Base-by-base conservation (phyloP, 75 land plant species). In the Pinus albicaulis region DNA sequence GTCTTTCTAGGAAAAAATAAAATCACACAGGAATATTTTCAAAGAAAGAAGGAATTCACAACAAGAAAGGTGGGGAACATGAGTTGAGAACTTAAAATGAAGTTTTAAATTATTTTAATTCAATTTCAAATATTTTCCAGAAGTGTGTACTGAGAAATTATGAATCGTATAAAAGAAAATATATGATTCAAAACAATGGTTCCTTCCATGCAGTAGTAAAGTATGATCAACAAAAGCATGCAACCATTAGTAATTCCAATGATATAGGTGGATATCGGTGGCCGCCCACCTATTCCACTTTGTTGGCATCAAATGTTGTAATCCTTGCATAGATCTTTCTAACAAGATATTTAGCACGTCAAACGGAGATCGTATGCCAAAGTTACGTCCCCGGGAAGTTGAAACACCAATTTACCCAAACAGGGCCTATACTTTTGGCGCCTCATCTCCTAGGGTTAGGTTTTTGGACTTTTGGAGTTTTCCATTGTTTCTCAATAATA, bases 1-100 rank as follows among this genome's bases (percentile, higher is more conserved):
- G 71, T 78, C 57, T 78, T 34, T 44, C 57, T 52, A 76, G 89
- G 41, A 70, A 19, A 26, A 84, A 91, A 61, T 90, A 79, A 36
- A 82, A 76, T 36, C 84, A 78, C 19, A 78, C 81, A 69, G 14
- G 16, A 28, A 76, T 55, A 56, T 79, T 84, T 38, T 80, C 83
- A 53, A 86, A 74, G 61, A 75, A 44, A 19, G 80, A 81, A 73
- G 83, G 23, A 72, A 81, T 79, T 71, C 80, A 82, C 44, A 73
- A 73, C 3, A 68, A 68, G 7, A 74, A 20, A 63, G 3, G 31
- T 20, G 56, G 94, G 71, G 48, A 2, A 55, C 13, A 72, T 74
- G 83, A 84, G 14, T 25, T 56, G 36, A 80, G 66, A 55, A 80
- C 83, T 79, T 81, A n/a, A 68, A 41, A 68, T n/a, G 53, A 38